Evolutionary conservation across 2,329 filamentous ascomycete species (phyloP), one percentile per base, ranked within the genome.

Genomic region (Trichoderma afroharzianum): DNA sequence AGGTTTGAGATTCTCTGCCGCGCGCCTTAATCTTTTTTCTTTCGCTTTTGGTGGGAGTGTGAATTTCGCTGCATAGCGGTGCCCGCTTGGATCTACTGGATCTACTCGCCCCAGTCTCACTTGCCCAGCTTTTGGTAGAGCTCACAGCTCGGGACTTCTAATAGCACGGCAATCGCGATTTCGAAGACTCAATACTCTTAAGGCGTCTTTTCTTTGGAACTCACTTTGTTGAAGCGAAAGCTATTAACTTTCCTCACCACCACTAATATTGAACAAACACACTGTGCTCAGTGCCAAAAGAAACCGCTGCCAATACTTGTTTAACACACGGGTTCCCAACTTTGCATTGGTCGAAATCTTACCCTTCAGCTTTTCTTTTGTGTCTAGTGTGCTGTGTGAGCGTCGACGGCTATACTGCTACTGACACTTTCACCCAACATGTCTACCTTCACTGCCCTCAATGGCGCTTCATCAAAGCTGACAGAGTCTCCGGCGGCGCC

Each of bases 401-500:
- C 61, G 24, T 71, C 33, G 32, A 33, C 28, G 39, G 67, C 68
- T 61, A 63, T 57, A 62, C 50, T 36, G 28, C 28, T 21, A 59
- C 9, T 21, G 21, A 36, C 47, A 47, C 63, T 33, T 59, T 50
- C 36, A 63, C 26, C 12, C 66, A 74, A 75, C 75, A 88, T 88
- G 86, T 82, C 86, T 50, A 79, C 83, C n/a, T 87, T 87, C 72
- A 86, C 82, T 33, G 84, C 85, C 74, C 82, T 88, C n/a, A 86
- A 86, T 73, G 84, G 85, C 74, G 82, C 80, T 75, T 86, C 84
- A 72, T 85, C 83, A 59, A 86, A 83, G 74, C 77, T 79, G 30
- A 76, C 80, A 57, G 83, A 83, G 71, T 76, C 78, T 28, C 76
- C 82, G 24, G 71, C 76, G 39, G 73, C 77, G 63, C 75, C 74